A percentile compares a stretch with the other conserved stretches of the same genome.
These are phyloP conservation scores for Pseudomassariella vexata DNA, from an alignment of 2,329 filamentous ascomycete genomes.

Conservation along the genomic window DNA sequence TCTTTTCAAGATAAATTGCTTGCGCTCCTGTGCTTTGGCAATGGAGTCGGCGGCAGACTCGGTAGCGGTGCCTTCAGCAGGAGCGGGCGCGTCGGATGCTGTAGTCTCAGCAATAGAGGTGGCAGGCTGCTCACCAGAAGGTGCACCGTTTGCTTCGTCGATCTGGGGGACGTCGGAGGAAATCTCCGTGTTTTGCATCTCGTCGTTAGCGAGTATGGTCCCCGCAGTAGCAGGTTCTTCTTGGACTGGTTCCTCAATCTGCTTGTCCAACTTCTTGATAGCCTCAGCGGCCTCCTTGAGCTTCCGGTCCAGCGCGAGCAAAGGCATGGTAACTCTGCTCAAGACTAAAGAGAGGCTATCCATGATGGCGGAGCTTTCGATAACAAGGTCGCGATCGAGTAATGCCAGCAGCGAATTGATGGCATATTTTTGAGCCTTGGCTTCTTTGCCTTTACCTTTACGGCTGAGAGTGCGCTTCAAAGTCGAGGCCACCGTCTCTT, in stretches of 20 bases:
- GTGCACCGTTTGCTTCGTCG: slow-evolving; percentile 18
- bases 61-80: slow-evolving; percentile 10
- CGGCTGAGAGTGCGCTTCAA: slow-evolving; percentile 71
- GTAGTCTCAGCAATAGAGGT: slow-evolving; percentile 12
- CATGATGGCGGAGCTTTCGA: slow-evolving; percentile 97
- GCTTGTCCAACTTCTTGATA: slow-evolving; percentile 29
- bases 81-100: slow-evolving; percentile 9
- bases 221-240: slow-evolving; percentile 21
- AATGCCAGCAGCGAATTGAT: slow-evolving; percentile 85
- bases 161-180: too few relatives aligned
- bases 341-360: slow-evolving; percentile 83
- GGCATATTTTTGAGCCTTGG: slow-evolving; percentile 78
- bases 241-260: slow-evolving; percentile 32
- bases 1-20: slow-evolving; percentile 39
- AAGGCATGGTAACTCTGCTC: slow-evolving; percentile 79
- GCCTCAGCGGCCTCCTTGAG: slow-evolving; percentile 37
- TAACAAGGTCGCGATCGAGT: slow-evolving; percentile 88
- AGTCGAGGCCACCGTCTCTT: slow-evolving; percentile 68
- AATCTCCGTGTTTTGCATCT: too few relatives aligned
- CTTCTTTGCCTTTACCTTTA: slow-evolving; percentile 86
- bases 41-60: slow-evolving; percentile 3
- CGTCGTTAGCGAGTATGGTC: slow-evolving; percentile 15
- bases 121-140: slow-evolving; percentile 12
- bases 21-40: slow-evolving; percentile 32
- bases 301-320: slow-evolving; percentile 72